A percentile compares a stretch with the other conserved stretches of the same genome.
Evolutionary conservation across 1,284 basidiomycete species (phyloP).

Genomic region (Boletus sp.): DNA sequence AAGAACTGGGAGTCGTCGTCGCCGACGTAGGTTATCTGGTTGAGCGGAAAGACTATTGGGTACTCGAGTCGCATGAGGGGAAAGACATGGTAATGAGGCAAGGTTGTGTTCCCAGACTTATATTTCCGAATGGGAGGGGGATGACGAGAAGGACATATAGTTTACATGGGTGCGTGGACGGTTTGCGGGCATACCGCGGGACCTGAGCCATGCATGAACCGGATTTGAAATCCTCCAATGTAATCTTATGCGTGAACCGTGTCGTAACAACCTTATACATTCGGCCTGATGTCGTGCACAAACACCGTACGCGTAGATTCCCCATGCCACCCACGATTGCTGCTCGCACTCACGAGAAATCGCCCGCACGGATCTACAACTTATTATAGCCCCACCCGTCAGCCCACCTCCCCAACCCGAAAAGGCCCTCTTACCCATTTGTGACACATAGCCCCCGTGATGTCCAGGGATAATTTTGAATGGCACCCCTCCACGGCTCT

Average conservation of each 20-base stretch:
- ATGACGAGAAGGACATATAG: constrained; percentile 33
- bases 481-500: constrained; percentile 63
- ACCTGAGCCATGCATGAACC: constrained; percentile 23
- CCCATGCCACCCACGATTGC: constrained; percentile 93
- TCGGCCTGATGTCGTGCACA: constrained; percentile 78
- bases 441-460: constrained; percentile 89
- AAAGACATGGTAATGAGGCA: constrained; percentile 19
- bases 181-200: constrained; percentile 34
- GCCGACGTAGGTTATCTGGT: constrained; percentile 36
- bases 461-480: constrained; percentile 98
- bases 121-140: constrained; percentile 24
- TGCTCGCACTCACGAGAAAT: constrained; percentile 89
- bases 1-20: constrained; percentile 51
- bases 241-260: constrained; percentile 25
- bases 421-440: constrained; percentile 81
- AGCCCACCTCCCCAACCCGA: constrained; percentile 17
- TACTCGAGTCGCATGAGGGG: constrained; percentile 32
- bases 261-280: constrained; percentile 34
- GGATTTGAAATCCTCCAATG: constrained; percentile 30
- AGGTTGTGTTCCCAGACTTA: constrained; percentile 24
- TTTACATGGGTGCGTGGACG: constrained; percentile 19
- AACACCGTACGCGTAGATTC: constrained; percentile 86
- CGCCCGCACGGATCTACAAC: constrained; percentile 83
- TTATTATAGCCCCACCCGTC: constrained; percentile 34
- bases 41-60: constrained; percentile 32